A percentile compares a stretch with the other conserved stretches of the same genome.
Conservation (phyloP, 345 rosid species). For the Nephelium lappaceum region DNA sequence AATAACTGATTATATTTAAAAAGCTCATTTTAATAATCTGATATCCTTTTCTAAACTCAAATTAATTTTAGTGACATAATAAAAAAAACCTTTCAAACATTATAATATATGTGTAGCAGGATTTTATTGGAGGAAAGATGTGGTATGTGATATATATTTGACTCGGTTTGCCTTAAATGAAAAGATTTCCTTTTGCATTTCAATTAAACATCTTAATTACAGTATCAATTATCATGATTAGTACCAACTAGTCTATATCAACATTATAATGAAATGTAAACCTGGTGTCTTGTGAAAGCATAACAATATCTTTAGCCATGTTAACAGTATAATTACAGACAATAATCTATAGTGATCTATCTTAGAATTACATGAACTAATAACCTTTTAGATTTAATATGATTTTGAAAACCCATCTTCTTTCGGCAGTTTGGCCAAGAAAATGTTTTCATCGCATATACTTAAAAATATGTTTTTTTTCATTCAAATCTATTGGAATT, state of each 20-base stretch:
- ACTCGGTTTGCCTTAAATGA: not conserved
- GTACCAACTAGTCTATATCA: conserved; percentile 6
- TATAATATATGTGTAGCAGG: too few species aligned
- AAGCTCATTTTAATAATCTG: too few species aligned
- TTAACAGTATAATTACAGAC: conserved; percentile 15
- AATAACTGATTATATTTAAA: too few species aligned
- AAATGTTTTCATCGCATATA: not conserved
- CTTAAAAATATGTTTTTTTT: not conserved
- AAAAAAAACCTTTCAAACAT: too few species aligned
- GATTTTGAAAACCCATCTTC: not conserved
- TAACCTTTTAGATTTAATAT: not conserved
- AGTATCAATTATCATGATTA: conserved; percentile 14
- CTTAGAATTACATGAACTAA: not conserved
- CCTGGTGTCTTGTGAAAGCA: conserved; percentile 23
- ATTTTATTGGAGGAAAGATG: too few species aligned
- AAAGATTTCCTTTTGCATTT: not conserved
- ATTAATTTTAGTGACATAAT: too few species aligned
- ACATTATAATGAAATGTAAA: conserved; percentile 18
- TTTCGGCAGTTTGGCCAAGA: not conserved
- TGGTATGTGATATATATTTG: too few species aligned
- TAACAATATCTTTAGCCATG: conserved; percentile 13
- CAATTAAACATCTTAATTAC: not conserved
- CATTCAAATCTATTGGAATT: conserved; percentile 16
- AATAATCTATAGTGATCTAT: not conserved
- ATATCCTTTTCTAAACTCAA: too few species aligned